phyloP scores from a whole-genome alignment of 83 land plant genomes.

The Thuja plicata region DNA sequence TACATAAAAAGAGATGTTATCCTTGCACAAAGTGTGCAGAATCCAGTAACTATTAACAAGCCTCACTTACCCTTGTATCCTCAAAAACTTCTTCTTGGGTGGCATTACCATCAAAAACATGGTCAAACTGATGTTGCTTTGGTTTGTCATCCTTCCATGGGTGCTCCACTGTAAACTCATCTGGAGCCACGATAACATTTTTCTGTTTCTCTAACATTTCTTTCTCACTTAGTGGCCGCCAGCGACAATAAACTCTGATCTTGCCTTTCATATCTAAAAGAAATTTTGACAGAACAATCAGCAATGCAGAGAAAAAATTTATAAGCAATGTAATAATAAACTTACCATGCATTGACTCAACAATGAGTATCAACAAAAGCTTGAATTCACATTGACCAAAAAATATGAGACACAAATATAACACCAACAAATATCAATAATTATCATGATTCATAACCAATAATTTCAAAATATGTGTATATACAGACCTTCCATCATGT shows the following conservation, averaged over 20 bases:
- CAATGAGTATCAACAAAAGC: not conserved
- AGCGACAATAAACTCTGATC: conserved; percentile 89
- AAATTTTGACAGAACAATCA: not conserved
- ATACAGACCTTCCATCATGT: conserved; percentile 84
- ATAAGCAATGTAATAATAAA: not conserved
- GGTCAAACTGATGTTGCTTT: conserved; percentile 93
- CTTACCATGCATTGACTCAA: not conserved
- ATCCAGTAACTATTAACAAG: not conserved
- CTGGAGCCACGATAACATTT: conserved; percentile 48
- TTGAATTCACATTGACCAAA: not conserved
- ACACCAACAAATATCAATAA: not conserved
- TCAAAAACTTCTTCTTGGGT: conserved; percentile 94
- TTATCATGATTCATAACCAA: not conserved
- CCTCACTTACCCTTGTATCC: conserved; percentile 74
- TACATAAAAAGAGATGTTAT: not conserved
- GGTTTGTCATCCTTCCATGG: conserved; percentile 94
- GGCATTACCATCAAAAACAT: conserved; percentile 78
- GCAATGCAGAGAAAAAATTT: not conserved
- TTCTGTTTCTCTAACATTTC: conserved; percentile 74
- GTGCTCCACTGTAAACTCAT: conserved; percentile 96
- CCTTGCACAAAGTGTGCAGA: not conserved
- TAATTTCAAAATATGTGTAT: not conserved
- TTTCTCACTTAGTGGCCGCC: conserved; percentile 85
- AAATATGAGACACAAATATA: not conserved
- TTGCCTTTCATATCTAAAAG: conserved; percentile 98